Evolutionary conservation across 371 early-diverging fungal genomes (phyloP), one percentile per base, ranked within the genome.

Genomic region (Basidiobolus meristosporus): DNA sequence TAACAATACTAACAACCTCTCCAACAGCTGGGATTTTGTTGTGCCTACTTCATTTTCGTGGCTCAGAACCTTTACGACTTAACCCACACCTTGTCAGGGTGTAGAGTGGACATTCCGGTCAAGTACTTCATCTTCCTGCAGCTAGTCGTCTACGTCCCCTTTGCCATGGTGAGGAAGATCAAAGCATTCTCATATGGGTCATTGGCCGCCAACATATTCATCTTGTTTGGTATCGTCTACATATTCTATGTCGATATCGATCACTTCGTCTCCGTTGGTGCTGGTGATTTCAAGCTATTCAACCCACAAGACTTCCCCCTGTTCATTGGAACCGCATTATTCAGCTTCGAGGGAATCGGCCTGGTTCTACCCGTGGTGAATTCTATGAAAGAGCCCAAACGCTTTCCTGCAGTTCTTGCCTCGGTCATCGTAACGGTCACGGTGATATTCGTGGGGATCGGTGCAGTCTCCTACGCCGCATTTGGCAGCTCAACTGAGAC

Each of bases 11-110:
- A n/a, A n/a, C n/a, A n/a, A n/a, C n/a, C n/a, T n/a, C n/a, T n/a
- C n/a, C n/a, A n/a, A n/a, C n/a, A 84, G 68, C 60, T 82, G 35
- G 92, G 92, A 1, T 90, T 88, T 47, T 73, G 77, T 50, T 82
- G 83, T 35, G 88, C 85, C 22, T 86, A 85, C 42, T 80, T 81
- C 19, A 82, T 88, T 15, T 82, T 81, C 48, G 77, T 89, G 14
- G 77, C 82, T 0, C 72, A 84, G 47, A 89, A 81, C 53, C 49
- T 80, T 30, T 63, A 66, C 30, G 73, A 76, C 39, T 59, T 90
- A 3, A 52, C 77, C 14, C 59, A 70, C 45, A 60, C 70, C 11
- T 46, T 76, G 7, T 66, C 82, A 14, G 54, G 70, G 23, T 65
- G 80, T 38, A 48, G 48, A 3, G 29, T 65, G 9, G 40, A 53